A percentile compares a stretch with the other conserved stretches of the same genome.
These are phyloP conservation scores for Parasitella parasitica DNA, from an alignment of 371 early-diverging fungal genomes.

Conservation along the genomic window DNA sequence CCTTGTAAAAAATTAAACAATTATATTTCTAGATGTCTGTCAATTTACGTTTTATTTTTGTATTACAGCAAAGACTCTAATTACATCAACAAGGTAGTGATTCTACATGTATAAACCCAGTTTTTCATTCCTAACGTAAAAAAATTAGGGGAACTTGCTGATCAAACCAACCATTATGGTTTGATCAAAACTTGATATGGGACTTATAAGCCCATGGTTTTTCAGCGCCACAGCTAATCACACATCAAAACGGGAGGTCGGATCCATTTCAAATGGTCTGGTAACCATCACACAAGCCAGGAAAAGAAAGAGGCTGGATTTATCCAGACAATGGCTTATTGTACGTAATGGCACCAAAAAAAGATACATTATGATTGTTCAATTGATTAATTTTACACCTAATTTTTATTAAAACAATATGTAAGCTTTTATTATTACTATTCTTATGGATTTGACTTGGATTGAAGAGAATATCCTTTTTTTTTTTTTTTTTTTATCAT, in stretches of 20 bases:
- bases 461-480: background rate
- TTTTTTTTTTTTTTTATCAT: background rate
- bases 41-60: no score
- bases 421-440: no score
- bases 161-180: background rate
- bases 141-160: background rate
- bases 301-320: background rate
- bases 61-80: no score
- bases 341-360: background rate
- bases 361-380: background rate
- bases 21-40: no score
- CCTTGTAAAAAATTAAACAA: no score
- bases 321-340: background rate
- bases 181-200: background rate
- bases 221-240: background rate
- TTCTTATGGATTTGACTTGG: no score
- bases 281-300: background rate
- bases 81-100: no score
- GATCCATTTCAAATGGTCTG: background rate
- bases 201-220: background rate
- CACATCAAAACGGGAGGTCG: background rate
- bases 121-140: background rate
- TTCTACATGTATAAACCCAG: no score
- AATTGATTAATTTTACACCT: background rate
- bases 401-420: background rate